Evolutionary conservation across 2,329 filamentous ascomycete genomes (phyloP).

Genomic region (Colletotrichum godetiae): DNA sequence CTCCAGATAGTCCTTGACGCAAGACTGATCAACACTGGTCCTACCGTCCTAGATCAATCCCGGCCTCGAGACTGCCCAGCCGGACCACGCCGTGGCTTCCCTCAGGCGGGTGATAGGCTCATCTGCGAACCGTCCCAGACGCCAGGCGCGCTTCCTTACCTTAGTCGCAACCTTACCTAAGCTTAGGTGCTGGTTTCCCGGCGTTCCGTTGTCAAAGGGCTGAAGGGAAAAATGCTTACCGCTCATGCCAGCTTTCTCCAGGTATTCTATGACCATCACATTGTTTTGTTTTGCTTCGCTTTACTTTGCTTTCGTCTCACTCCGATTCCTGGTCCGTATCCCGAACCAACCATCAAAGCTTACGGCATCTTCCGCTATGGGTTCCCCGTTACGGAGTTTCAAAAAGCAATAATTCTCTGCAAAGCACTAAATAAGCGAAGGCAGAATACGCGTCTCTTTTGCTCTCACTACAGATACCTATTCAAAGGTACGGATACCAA

Average conservation of each 20-base stretch:
- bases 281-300: not conserved
- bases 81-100: constrained; percentile 24
- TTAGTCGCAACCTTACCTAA: not conserved
- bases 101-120: constrained; percentile 19
- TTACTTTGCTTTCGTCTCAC: not conserved
- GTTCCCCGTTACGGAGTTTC: not conserved
- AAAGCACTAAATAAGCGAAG: constrained; percentile 14
- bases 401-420: constrained; percentile 10
- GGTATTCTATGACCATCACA: not conserved
- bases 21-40: constrained; percentile 7
- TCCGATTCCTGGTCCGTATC: not conserved
- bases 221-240: constrained; percentile 10
- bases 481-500: not conserved
- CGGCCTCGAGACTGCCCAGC: constrained; percentile 15
- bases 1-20: not conserved
- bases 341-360: not conserved
- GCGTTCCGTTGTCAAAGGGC: not conserved
- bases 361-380: constrained; percentile 17
- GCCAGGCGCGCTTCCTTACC: not conserved
- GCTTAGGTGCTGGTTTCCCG: not conserved
- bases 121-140: constrained; percentile 19
- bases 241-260: not conserved
- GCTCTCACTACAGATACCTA: not conserved
- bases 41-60: not conserved
- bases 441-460: constrained; percentile 27